Evolutionary conservation across 176 grass and related monocot species (phyloP), one percentile per base, ranked within the genome.

Genomic region (Thinopyrum elongatum): DNA sequence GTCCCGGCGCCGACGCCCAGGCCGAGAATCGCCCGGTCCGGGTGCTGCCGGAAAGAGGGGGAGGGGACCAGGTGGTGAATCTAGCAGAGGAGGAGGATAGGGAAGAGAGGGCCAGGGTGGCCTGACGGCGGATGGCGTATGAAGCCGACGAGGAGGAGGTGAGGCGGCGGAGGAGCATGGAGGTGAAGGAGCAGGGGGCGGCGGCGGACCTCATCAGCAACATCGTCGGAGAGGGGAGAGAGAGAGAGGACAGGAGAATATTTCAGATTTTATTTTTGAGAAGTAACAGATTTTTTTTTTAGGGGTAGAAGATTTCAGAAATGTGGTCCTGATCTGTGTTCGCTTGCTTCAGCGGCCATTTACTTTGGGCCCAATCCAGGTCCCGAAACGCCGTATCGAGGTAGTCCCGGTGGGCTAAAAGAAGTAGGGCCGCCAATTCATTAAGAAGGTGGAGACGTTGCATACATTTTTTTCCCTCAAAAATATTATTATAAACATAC

Each of bases 191-290:
- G 74, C 49, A 82, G 21, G 90, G 86, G 7, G 80, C 79, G 74
- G 83, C 67, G 65, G 83, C 78, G 78, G 72, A 79, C 83, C 90
- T 88, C 90, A 86, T 78, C 79, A 76, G 70, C 83, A 85, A 78
- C 90, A 82, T 82, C 39, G 80, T 79, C 51, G 35, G 51, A 44
- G 15, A 64, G n/a, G 9, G 47, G 70, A 38, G 69, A 6, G 22
- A 10, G 19, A 55, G 79, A 74, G 35, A 35, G 15, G 49, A 83
- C 15, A 11, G 33, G 69, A 83, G 55, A 60, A n/a, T 55, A 83
- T 83, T 83, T 26, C 10, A 12, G n/a, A 0, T 62, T 76, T 74
- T 53, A 6, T 53, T 53, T 53, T 53, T 17, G 16, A 51, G 5
- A 17, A 41, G n/a, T n/a, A n/a, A n/a, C n/a, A n/a, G n/a, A n/a